phyloP scores from a whole-genome alignment of 1,139 yeast genomes.

The Nadsonia starkeyi-henricii region DNA sequence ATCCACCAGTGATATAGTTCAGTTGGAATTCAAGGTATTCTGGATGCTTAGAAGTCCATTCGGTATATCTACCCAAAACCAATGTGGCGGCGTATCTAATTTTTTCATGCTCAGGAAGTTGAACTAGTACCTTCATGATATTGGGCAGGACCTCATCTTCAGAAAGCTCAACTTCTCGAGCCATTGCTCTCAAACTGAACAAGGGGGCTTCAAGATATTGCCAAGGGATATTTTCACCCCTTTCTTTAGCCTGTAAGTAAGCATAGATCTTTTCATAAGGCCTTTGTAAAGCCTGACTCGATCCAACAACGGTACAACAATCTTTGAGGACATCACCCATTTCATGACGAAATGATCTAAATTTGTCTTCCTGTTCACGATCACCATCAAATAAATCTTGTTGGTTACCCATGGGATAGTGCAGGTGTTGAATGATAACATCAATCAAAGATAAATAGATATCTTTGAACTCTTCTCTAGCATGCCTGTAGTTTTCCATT shows the following conservation, averaged over 20 bases:
- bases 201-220: constrained; percentile 83
- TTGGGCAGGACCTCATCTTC: constrained; percentile 65
- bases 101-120: constrained; percentile 74
- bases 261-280: constrained; percentile 43
- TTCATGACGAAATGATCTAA: constrained; percentile 85
- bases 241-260: constrained; percentile 22
- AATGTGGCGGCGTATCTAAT: constrained; percentile 85
- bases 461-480: constrained; percentile 44
- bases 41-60: constrained; percentile 85
- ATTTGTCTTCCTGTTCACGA: constrained; percentile 80
- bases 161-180: constrained; percentile 63
- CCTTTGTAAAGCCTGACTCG: constrained; percentile 48
- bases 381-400: constrained; percentile 41
- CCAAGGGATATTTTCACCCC: constrained; percentile 39
- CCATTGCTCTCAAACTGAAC: constrained; percentile 88
- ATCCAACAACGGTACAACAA: constrained; percentile 83
- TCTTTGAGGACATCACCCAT: constrained; percentile 95
- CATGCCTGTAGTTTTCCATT: constrained; percentile 44
- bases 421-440: constrained; percentile 56
- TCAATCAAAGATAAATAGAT: constrained; percentile 51
- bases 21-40: constrained; percentile 71
- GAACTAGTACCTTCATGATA: constrained; percentile 55
- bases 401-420: constrained; percentile 46
- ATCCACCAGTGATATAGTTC: constrained; percentile 72
- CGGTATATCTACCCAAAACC: constrained; percentile 86